Conservation (phyloP, 129 eudicot genomes). For the Flaveria linearis region DNA sequence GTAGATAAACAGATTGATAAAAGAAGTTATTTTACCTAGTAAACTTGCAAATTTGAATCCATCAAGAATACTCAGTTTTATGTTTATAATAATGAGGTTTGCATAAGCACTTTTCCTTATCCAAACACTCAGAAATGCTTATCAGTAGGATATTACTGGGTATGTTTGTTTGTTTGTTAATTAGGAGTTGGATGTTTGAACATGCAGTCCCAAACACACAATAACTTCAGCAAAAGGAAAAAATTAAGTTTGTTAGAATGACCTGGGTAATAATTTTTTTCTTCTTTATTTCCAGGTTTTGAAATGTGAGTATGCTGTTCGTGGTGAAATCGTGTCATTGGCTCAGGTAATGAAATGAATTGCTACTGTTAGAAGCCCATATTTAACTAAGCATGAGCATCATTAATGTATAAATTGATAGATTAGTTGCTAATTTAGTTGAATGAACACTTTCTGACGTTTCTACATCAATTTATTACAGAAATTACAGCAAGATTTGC, state of each 20-base stretch:
- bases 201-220: not conserved
- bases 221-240: no score
- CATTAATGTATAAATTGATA: not conserved
- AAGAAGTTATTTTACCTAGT: not conserved
- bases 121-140: not conserved
- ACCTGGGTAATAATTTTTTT: not conserved
- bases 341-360: constrained; percentile 68
- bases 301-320: constrained; percentile 97
- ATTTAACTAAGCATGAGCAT: not conserved
- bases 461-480: constrained; percentile 26
- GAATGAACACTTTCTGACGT: constrained; percentile 18
- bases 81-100: not conserved
- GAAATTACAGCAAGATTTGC: constrained; percentile 80
- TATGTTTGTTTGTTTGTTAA: no score
- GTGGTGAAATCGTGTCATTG: constrained; percentile 87
- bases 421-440: not conserved
- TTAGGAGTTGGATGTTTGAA: not conserved
- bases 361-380: not conserved
- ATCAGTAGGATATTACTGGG: no score
- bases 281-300: constrained; percentile 58
- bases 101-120: not conserved
- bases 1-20: not conserved
- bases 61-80: not conserved
- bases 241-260: not conserved
- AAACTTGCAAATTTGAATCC: not conserved